Evolutionary conservation across 768 basidiomycete genomes (phyloP).

Genomic region (Rubroboletus pulcherrimus): DNA sequence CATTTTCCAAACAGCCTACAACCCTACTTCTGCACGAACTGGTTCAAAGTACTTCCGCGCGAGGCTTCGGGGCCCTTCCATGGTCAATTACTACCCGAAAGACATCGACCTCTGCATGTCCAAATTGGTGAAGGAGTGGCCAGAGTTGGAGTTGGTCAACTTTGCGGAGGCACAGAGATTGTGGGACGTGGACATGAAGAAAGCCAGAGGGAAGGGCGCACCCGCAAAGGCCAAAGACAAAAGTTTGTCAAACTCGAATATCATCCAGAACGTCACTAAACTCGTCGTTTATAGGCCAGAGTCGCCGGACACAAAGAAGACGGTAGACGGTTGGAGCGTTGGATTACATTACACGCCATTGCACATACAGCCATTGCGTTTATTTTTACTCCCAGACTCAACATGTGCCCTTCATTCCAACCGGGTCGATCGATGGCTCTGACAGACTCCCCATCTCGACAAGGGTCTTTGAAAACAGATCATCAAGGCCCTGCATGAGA

Average conservation of each 20-base stretch:
- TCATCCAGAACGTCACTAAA: neutral
- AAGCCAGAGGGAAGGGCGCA: slow-evolving; percentile 76
- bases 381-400: slow-evolving; percentile 4
- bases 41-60: slow-evolving; percentile 90
- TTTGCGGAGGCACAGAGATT: slow-evolving; percentile 64
- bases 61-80: slow-evolving; percentile 79
- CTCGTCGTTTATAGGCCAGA: slow-evolving; percentile 39
- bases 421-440: slow-evolving; percentile 22
- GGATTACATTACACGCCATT: slow-evolving; percentile 1
- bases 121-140: slow-evolving; percentile 46
- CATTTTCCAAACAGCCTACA: slow-evolving; percentile 87
- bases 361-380: neutral
- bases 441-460: slow-evolving; percentile 51
- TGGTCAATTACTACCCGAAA: slow-evolving; percentile 79
- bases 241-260: slow-evolving; percentile 40
- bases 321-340: slow-evolving; percentile 22
- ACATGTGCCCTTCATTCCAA: slow-evolving; percentile 19
- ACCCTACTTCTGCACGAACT: slow-evolving; percentile 75
- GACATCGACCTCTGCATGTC: slow-evolving; percentile 55
- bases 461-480: slow-evolving; percentile 60
- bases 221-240: slow-evolving; percentile 75
- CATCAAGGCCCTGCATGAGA: slow-evolving; percentile 59
- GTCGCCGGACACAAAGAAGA: slow-evolving; percentile 47
- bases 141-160: slow-evolving; percentile 59
- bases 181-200: slow-evolving; percentile 63